Evolutionary conservation across 257 asterid species (phyloP), one percentile per base, ranked within the genome.

Genomic region (Nicotiana tabacum): DNA sequence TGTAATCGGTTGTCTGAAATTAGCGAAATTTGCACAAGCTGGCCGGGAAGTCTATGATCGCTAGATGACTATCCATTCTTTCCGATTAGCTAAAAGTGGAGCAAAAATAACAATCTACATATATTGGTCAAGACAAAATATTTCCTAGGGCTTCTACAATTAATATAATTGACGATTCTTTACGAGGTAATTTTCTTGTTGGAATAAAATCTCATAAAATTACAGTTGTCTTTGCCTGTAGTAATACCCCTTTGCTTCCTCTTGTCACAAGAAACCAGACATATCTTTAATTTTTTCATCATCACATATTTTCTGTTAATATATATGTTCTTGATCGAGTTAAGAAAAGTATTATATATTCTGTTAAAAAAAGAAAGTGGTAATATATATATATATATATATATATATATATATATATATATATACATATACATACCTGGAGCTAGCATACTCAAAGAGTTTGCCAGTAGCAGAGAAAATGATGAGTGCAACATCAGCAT

Each of bases 391-490:
- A 21, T 21, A 21, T 21, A 21, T 21, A 21, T 21, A 21, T 21
- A 21, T 21, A 21, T 21, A 21, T 21, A 21, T 21, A 21, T 21
- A 21, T 21, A 21, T 39, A 37, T 6, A 39, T 21, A 21, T 21
- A 21, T 21, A 21, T 21, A 21, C 21, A 21, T 21, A 21, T 21
- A 21, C 21, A 21, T 43, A 43, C 90, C 86, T 86, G 37, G 89
- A 84, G 82, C 86, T 88, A 12, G 90, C 60, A 61, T 17, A 86
- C 11, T 88, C 84, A 77, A 86, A 88, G 2, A 88, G 78, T 72
- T 86, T 88, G 5, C 89, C 89, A 32, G 90, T 88, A 30, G 89
- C 77, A 7, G 90, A 88, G 89, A 88, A 88, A 67, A 88, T 77
- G 67, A 88, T 84, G 72, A 88, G 86, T 29, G 87, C 86, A 84